Conservation (phyloP, 1,139 yeast genomes). For the Geotrichum citri-aurantii region DNA sequence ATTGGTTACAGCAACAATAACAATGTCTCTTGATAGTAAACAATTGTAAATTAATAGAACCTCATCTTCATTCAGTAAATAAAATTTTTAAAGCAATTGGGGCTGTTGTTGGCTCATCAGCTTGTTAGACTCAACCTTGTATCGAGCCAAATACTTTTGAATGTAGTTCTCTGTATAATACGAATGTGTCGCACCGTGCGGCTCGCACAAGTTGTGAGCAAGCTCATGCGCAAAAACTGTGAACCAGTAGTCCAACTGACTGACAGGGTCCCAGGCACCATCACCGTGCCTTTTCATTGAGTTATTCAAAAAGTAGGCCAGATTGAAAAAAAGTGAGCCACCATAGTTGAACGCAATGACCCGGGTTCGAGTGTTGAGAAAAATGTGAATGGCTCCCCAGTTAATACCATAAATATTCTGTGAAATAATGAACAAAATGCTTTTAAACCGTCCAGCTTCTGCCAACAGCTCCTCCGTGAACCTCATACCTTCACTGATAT, state of each 20-base stretch:
- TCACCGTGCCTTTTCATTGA: slow-evolving; percentile 19
- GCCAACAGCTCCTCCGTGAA: slow-evolving; percentile 4
- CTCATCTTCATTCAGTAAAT: too few species aligned
- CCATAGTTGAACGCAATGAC: slow-evolving; percentile 39
- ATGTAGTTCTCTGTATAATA: slow-evolving; percentile 26
- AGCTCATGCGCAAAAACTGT: slow-evolving; percentile 40
- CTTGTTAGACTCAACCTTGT: slow-evolving; percentile 7
- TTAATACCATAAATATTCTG: slow-evolving; percentile 18
- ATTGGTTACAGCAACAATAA: background rate
- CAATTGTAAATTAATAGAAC: too few species aligned
- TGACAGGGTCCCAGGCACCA: slow-evolving; percentile 20
- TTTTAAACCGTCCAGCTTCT: slow-evolving; percentile 18
- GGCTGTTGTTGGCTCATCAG: background rate
- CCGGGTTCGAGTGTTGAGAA: slow-evolving; percentile 25
- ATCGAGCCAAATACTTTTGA: slow-evolving; percentile 10
- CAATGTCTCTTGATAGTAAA: background rate
- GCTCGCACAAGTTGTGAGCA: slow-evolving; percentile 37
- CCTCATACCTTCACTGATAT: background rate
- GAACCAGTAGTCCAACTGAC: slow-evolving; percentile 37
- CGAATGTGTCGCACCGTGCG: slow-evolving; percentile 39
- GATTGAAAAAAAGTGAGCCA: slow-evolving; percentile 37
- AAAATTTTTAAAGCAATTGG: background rate
- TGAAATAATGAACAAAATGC: slow-evolving; percentile 16
- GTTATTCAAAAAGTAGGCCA: slow-evolving; percentile 28
- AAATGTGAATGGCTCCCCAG: slow-evolving; percentile 31